Percentiles rank a stretch among this genome's conserved stretches.
These are phyloP conservation scores for Chlorencoelia australis DNA, from an alignment of 2,329 filamentous ascomycete species.

Conservation along the genomic window DNA sequence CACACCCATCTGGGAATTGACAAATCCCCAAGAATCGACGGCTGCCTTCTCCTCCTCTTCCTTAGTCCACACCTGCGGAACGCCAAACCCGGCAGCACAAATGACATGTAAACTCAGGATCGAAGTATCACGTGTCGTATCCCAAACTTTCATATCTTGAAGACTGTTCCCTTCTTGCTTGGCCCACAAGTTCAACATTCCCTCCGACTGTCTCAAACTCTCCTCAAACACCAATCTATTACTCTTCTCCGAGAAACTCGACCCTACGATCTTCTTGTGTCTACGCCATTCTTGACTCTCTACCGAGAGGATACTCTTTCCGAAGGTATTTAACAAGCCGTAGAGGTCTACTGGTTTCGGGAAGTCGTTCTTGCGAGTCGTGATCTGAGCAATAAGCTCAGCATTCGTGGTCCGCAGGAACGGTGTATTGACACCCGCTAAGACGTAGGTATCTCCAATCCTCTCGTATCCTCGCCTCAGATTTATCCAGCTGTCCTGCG, in stretches of 20 bases:
- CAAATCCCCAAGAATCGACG: conserved; percentile 1
- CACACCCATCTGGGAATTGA: conserved; percentile 18
- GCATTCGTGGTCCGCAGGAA: conserved; percentile 22
- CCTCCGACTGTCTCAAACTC: conserved; percentile 36
- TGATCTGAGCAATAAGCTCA: conserved; percentile 21
- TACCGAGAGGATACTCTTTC: conserved; percentile 23
- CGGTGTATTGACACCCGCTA: conserved; percentile 14
- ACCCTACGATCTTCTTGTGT: conserved; percentile 26
- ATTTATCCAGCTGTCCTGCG: too few relatives aligned
- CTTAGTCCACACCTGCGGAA: conserved; percentile 29
- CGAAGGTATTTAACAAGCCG: conserved; percentile 24
- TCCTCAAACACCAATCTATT: conserved; percentile 35
- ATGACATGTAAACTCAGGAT: conserved; percentile 43
- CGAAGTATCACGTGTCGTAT: conserved; percentile 37
- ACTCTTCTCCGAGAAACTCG: conserved; percentile 34
- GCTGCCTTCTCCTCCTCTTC: conserved; percentile 27
- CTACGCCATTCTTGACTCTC: conserved; percentile 26
- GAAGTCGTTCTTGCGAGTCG: conserved; percentile 21
- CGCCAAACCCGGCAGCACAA: conserved; percentile 41
- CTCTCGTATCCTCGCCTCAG: too few relatives aligned
- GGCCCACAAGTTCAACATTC: conserved; percentile 31
- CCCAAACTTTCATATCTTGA: conserved; percentile 26
- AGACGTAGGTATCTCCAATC: conserved; percentile 21
- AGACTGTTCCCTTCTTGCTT: conserved; percentile 4
- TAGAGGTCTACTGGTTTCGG: conserved; percentile 24